Base-by-base conservation (phyloP, 352 stramenopile species). In the Elongisporangium anandrum region DNA sequence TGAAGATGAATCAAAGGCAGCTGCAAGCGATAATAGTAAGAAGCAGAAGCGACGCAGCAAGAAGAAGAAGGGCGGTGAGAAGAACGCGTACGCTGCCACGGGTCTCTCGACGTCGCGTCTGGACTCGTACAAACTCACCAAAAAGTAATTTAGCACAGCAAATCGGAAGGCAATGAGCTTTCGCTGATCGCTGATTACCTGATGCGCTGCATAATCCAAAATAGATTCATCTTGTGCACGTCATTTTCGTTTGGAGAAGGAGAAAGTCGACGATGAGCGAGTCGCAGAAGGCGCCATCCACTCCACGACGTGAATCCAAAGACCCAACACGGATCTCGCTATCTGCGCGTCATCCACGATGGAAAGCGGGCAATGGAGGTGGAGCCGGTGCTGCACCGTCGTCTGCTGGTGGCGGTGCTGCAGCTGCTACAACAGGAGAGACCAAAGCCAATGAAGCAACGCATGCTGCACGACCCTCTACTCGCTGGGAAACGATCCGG, bases 81-180 rank as follows among this genome's bases (percentile, higher is more conserved):
- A 76, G 59, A 87, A 76, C 55, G 57, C 64, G 21, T 80, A 74
- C 56, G 73, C 70, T 19, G 57, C 68, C 16, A 90, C 79, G 9
- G 79, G 81, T 45, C 68, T 93, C 19, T 80, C 84, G 4, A 77
- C 81, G 23, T 93, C 84, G 66, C 84, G 84, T 47, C 72, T 93
- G 51, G 81, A 93, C 61, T 93, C 84, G 63, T 93, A 93, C 76
- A 90, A 90, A 64, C 61, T 90, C 49, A 54, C 81, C 45, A 93
- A 91, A 41, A 41, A 41, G 29, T 41, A 41, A 41, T 41, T 41
- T 41, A 41, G 29, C 29, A 41, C 29, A 41, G 9, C 5, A 9
- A 41, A 41, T 8, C 29, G 29, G 29, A 15, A 13, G 29, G n/a
- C n/a, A n/a, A n/a, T n/a, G n/a, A n/a, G n/a, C 24, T 34, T 34